Conservation (phyloP, 1,284 basidiomycete species). For the Naganishia cerealis region DNA sequence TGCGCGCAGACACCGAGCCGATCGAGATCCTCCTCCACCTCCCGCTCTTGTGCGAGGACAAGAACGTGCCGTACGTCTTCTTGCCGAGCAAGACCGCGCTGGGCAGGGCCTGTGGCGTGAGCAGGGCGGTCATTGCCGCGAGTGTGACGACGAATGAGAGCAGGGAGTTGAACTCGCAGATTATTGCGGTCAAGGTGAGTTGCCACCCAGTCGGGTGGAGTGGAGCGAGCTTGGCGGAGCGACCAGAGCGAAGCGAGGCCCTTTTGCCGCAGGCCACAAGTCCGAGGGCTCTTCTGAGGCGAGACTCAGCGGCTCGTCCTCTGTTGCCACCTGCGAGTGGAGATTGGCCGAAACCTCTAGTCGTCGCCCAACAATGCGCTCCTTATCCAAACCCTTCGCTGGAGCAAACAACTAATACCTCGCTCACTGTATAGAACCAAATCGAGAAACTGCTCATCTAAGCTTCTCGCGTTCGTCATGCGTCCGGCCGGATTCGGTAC, state of each 20-base stretch:
- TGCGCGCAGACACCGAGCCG: constrained; percentile 75
- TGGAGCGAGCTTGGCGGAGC: background rate
- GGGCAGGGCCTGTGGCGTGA: constrained; percentile 93
- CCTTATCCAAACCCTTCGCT: too few species aligned
- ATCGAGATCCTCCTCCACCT: constrained; percentile 97
- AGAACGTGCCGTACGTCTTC: constrained; percentile 98
- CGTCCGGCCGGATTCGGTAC: too few species aligned
- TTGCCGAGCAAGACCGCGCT: constrained; percentile 91
- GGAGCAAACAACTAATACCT: constrained; percentile 43
- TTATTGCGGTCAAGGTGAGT: constrained; percentile 74
- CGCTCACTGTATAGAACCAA: constrained; percentile 80
- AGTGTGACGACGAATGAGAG: constrained; percentile 95
- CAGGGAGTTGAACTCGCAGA: constrained; percentile 86
- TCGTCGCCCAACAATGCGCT: background rate
- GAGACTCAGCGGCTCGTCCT: background rate
- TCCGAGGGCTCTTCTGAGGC: background rate
- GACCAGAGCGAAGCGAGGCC: background rate
- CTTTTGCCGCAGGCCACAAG: background rate
- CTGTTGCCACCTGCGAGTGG: too few species aligned
- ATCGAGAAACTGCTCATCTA: constrained; percentile 75
- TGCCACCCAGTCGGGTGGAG: background rate
- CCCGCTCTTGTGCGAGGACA: constrained; percentile 97
- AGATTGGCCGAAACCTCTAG: too few species aligned
- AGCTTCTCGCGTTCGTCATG: constrained; percentile 26
- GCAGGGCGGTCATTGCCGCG: constrained; percentile 90